Evolutionary conservation across 176 grass and related monocot genomes (phyloP), one percentile per base, ranked within the genome.

Genomic region (Avena insularis): DNA sequence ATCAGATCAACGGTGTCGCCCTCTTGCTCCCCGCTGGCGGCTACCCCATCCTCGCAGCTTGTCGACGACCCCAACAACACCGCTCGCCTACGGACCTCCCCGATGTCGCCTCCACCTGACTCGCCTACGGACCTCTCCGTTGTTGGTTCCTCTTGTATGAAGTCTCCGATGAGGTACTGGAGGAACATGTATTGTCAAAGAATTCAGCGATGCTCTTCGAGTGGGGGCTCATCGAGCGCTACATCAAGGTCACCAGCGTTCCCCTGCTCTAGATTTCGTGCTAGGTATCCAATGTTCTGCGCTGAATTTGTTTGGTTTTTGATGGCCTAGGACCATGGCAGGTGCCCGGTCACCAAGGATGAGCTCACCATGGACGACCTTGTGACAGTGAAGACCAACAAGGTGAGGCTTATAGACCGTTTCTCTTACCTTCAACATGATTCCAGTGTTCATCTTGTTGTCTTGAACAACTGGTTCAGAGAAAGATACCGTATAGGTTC

Each of bases 111-210:
- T 33, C 31, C 31, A 33, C 31, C 75, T 92, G 58, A 88, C 85
- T 4, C 55, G 61, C 72, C 33, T 72, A 33, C 31, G 31, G 31
- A 33, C 31, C 31, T 58, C 12, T 66, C 6, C 25, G 31, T 33
- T 77, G 77, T 67, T 19, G 33, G 68, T 25, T 49, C 48, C 14
- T 72, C 72, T 10, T 40, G 3, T 3, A 62, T 50, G 81, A 50
- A 99, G 97, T 99, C 75, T 99, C 97, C 80, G 97, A 94, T 48
- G 97, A 99, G 88, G 94, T 92, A 85, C 94, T 94, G 87, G 94
- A 94, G 81, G 97, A 99, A 53, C 97, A 94, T 19, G 94, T 99
- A 12, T 76, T 99, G 60, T 97, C 91, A 36, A 99, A 96, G 89
- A 97, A 99, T 70, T 99, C 97, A 3, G 97, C 94, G 11, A 91